Percentiles rank a stretch among this genome's conserved stretches.
Conservation (phyloP, 2,329 filamentous ascomycete genomes). For the Xylariales sp. region DNA sequence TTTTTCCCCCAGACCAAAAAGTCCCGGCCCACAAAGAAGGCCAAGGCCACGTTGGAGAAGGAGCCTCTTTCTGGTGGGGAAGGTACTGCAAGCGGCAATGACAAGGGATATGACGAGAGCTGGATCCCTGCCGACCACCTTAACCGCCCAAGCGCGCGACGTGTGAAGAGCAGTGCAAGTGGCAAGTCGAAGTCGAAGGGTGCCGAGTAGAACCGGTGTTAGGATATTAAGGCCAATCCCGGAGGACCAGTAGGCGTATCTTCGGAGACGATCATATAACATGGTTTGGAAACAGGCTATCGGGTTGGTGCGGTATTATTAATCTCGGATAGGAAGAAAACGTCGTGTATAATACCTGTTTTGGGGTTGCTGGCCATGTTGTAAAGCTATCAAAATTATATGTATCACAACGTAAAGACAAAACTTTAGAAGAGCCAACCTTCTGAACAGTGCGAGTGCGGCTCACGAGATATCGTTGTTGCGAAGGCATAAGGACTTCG, state of each 20-base stretch:
- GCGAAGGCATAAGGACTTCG: neutral
- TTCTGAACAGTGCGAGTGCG: neutral
- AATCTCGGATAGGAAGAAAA: slow-evolving; percentile 23
- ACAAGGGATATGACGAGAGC: slow-evolving; percentile 86
- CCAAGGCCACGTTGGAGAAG: slow-evolving; percentile 57
- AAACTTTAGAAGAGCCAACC: neutral
- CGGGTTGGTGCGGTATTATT: slow-evolving; percentile 14
- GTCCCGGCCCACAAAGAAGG: slow-evolving; percentile 61
- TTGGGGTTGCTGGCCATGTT: slow-evolving; percentile 21
- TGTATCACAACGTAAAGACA: slow-evolving; percentile 34
- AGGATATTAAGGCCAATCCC: slow-evolving; percentile 11
- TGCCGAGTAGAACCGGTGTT: slow-evolving; percentile 46
- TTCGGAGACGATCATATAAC: slow-evolving; percentile 21
- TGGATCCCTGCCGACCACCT: slow-evolving; percentile 94
- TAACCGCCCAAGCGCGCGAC: slow-evolving; percentile 80
- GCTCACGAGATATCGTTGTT: neutral
- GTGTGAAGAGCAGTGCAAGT: slow-evolving; percentile 69
- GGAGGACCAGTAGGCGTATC: neutral
- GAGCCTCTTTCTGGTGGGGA: slow-evolving; percentile 76
- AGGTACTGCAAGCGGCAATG: slow-evolving; percentile 73
- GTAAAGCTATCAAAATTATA: slow-evolving; percentile 24
- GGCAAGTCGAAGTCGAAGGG: slow-evolving; percentile 56
- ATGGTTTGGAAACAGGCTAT: slow-evolving; percentile 28
- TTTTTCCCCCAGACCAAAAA: slow-evolving; percentile 91
- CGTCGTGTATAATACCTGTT: slow-evolving; percentile 18